Evolutionary conservation across 768 basidiomycete genomes (phyloP).

Genomic region (Pholiota conissans): DNA sequence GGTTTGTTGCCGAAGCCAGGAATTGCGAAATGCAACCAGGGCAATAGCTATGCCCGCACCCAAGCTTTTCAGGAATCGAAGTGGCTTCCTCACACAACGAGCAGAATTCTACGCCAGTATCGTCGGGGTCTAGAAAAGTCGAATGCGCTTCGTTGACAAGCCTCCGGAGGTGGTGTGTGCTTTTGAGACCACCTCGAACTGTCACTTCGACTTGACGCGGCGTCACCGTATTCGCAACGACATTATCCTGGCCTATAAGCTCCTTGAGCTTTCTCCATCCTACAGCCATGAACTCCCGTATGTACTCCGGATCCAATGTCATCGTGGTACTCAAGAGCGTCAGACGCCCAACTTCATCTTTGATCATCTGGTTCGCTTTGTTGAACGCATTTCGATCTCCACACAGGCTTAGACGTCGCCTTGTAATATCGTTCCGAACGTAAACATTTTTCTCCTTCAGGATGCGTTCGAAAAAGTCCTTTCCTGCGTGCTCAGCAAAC

Average conservation of each 20-base stretch:
- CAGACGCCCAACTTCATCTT: conserved; percentile 48
- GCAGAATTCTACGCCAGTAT: conserved; percentile 30
- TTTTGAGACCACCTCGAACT: conserved; percentile 58
- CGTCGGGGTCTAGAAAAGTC: too few species aligned
- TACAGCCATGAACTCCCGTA: conserved; percentile 50
- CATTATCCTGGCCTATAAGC: conserved; percentile 57
- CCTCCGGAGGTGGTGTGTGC: conserved; percentile 43
- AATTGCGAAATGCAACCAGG: conserved; percentile 47
- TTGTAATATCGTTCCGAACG: conserved; percentile 46
- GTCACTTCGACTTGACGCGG: conserved; percentile 39
- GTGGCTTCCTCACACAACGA: conserved; percentile 54
- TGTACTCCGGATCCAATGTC: conserved; percentile 33
- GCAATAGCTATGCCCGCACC: conserved; percentile 53
- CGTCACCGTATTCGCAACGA: conserved; percentile 42
- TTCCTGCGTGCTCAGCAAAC: conserved; percentile 29
- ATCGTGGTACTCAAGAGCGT: conserved; percentile 29
- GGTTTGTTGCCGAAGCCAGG: conserved; percentile 39
- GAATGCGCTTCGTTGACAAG: conserved; percentile 41
- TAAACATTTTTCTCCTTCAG: conserved; percentile 33
- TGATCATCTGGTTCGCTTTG: conserved; percentile 43
- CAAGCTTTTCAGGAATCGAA: conserved; percentile 38
- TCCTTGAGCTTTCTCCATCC: too few species aligned
- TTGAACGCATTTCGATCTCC: conserved; percentile 40
- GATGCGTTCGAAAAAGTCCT: conserved; percentile 30
- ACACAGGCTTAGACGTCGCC: conserved; percentile 45